These are phyloP conservation scores for Plasmodium gaboni DNA, from an alignment of 169 alveolate species.

Conservation along the genomic window DNA sequence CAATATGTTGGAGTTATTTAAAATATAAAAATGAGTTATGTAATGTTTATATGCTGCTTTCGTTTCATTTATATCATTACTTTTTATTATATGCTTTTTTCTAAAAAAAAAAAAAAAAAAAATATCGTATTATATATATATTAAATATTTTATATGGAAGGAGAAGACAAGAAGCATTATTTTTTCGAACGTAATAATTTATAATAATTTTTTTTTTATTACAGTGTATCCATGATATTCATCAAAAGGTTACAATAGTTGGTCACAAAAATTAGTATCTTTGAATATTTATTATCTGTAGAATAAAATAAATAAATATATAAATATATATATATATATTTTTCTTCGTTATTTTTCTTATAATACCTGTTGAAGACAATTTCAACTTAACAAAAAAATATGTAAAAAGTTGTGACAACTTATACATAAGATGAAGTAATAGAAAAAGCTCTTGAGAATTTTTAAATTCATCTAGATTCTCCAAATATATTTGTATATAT, in stretches of 20 bases:
- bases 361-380: slow-evolving; percentile 12
- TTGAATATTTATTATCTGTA: slow-evolving; percentile 20
- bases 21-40: slow-evolving; percentile 58
- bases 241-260: slow-evolving; percentile 43
- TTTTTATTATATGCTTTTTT: slow-evolving; percentile 24
- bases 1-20: slow-evolving; percentile 48
- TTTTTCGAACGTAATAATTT: neutral
- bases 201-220: slow-evolving; percentile 6
- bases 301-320: neutral
- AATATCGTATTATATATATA: neutral
- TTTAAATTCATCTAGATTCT: neutral
- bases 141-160: no score
- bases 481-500: slow-evolving; percentile 23
- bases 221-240: slow-evolving; percentile 42
- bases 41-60: neutral
- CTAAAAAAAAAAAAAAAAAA: slow-evolving; percentile 9
- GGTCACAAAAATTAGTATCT: slow-evolving; percentile 9
- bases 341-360: no score
- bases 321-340: neutral
- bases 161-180: no score
- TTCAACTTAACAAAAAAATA: slow-evolving; percentile 26
- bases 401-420: slow-evolving; percentile 49
- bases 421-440: slow-evolving; percentile 47
- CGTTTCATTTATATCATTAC: slow-evolving; percentile 13
- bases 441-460: slow-evolving; percentile 11